Evolutionary conservation across 192 early-diverging fungal genomes (phyloP).

Genomic region (Phycomyces nitens): DNA sequence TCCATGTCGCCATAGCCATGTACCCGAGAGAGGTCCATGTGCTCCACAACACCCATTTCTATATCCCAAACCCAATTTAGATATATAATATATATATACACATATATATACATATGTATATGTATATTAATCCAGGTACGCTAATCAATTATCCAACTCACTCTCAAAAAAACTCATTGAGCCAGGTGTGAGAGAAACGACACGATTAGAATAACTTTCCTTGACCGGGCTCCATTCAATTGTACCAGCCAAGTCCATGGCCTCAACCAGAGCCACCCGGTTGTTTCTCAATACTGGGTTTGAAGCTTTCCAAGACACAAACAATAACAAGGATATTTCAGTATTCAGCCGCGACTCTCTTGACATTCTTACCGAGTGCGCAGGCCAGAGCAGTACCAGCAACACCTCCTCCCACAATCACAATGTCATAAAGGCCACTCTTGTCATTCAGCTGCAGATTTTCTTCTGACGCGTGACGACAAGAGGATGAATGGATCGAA

Average conservation of each 20-base stretch:
- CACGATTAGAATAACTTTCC: constrained; percentile 74
- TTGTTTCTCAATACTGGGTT: constrained; percentile 30
- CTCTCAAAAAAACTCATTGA: constrained; percentile 59
- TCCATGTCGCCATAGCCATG: constrained; percentile 68
- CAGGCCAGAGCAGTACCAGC: constrained; percentile 84
- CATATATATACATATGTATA: too few relatives aligned
- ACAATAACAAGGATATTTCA: constrained; percentile 2
- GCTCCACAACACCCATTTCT: constrained; percentile 65
- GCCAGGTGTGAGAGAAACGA: constrained; percentile 74
- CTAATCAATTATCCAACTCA: constrained; percentile 2
- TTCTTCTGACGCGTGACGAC: background rate
- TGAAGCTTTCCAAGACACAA: constrained; percentile 6
- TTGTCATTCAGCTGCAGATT: background rate
- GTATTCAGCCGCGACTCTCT: background rate
- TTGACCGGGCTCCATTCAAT: constrained; percentile 49
- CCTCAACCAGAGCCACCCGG: constrained; percentile 78
- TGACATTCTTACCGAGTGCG: constrained; percentile 55
- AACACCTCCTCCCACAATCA: constrained; percentile 89
- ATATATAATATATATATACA: background rate
- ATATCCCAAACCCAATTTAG: constrained; percentile 15
- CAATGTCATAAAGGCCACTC: constrained; percentile 63
- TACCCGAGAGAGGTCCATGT: constrained; percentile 53
- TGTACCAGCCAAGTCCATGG: constrained; percentile 59
- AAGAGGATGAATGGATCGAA: background rate
- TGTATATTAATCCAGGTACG: too few relatives aligned